Evolutionary conservation across 2,329 filamentous ascomycete genomes (phyloP).

Genomic region (Pseudocercospora fuligena): DNA sequence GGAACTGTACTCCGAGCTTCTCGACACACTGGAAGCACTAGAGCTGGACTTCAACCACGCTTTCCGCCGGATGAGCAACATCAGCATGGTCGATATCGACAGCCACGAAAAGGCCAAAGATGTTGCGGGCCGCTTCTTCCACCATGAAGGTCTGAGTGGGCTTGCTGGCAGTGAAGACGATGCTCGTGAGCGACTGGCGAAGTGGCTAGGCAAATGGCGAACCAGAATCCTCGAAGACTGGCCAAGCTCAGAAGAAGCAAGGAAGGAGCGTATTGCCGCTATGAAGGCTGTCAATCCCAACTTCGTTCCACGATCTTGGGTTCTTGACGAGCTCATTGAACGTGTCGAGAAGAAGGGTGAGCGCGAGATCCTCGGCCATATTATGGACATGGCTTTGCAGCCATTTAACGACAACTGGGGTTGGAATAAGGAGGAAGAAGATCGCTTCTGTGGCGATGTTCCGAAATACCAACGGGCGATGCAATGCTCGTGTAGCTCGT

Average conservation of each 20-base stretch:
- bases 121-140: conserved; percentile 77
- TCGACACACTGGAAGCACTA: conserved; percentile 79
- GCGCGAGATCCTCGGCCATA: conserved; percentile 72
- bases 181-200: conserved; percentile 68
- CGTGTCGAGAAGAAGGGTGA: conserved; percentile 85
- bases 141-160: conserved; percentile 69
- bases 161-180: conserved; percentile 64
- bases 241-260: conserved; percentile 59
- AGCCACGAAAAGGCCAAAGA: conserved; percentile 67
- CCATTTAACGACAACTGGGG: conserved; percentile 84
- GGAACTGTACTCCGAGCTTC: conserved; percentile 75
- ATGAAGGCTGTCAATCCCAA: conserved; percentile 93
- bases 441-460: conserved; percentile 83
- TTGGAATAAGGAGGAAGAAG: conserved; percentile 72
- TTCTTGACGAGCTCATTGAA: conserved; percentile 90
- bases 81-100: conserved; percentile 67
- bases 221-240: conserved; percentile 76
- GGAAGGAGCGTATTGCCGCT: conserved; percentile 66
- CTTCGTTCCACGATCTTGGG: conserved; percentile 88
- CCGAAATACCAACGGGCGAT: conserved; percentile 76
- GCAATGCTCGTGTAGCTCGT: conserved; percentile 96
- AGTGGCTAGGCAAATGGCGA: conserved; percentile 84
- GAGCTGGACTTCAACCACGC: conserved; percentile 95
- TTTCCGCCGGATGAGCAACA: conserved; percentile 75
- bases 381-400: conserved; percentile 81